Percentiles rank a stretch among this genome's conserved stretches.
Evolutionary conservation across 1,284 basidiomycete species (phyloP).

Genomic region (Marasmius fiardii): DNA sequence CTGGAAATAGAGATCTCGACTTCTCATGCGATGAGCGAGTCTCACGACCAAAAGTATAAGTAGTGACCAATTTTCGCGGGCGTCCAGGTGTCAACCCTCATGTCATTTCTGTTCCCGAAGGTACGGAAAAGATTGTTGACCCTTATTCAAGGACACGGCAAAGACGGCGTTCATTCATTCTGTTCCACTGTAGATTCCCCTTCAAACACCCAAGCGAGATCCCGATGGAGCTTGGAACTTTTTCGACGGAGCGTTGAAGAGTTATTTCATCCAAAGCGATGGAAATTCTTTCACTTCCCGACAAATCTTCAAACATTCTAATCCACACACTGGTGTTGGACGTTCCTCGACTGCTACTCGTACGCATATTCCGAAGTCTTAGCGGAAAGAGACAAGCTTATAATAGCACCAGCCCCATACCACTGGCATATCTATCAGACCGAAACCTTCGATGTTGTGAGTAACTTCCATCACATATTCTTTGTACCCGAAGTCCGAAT

Average conservation of each 20-base stretch:
- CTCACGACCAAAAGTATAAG: not conserved
- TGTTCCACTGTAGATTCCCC: conserved; percentile 16
- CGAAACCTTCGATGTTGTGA: conserved; percentile 24
- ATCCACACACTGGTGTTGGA: conserved; percentile 23
- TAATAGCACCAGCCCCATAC: conserved; percentile 20
- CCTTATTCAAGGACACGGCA: no score
- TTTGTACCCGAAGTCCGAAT: not conserved
- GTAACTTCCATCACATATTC: not conserved
- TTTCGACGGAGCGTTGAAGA: conserved; percentile 25
- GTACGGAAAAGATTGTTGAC: not conserved
- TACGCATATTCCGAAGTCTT: conserved; percentile 9
- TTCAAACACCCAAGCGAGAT: conserved; percentile 20
- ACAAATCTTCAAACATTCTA: conserved; percentile 23
- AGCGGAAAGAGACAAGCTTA: not conserved
- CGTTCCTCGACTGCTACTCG: conserved; percentile 24
- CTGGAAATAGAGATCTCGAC: not conserved
- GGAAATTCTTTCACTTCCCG: conserved; percentile 21
- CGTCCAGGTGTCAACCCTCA: not conserved
- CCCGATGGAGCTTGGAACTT: conserved; percentile 24
- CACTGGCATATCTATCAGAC: conserved; percentile 28
- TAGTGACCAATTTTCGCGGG: not conserved
- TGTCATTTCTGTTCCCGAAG: conserved; percentile 17
- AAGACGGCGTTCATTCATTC: not conserved
- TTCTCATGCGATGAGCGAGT: not conserved
- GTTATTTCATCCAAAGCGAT: conserved; percentile 18